phyloP scores from a whole-genome alignment of 106 monocot species.

The Dendrobium catenatum region DNA sequence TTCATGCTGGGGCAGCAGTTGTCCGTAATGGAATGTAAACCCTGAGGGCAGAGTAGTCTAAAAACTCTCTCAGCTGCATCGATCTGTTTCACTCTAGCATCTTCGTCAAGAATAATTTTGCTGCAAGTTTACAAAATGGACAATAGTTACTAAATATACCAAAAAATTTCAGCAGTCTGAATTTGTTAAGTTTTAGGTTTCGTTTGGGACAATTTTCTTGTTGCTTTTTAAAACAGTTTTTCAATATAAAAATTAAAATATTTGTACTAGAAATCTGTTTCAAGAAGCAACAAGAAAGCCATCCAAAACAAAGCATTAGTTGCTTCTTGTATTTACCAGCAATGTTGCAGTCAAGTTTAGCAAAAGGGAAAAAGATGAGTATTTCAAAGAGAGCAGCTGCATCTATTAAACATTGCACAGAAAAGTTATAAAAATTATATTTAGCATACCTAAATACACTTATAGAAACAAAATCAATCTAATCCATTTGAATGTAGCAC shows the following conservation, averaged over 20 bases:
- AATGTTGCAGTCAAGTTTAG: not conserved
- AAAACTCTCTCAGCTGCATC: slow-evolving; percentile 44
- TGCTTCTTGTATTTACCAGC: not conserved
- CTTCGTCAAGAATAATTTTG: slow-evolving; percentile 43
- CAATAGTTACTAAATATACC: not conserved
- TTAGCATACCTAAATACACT: not conserved
- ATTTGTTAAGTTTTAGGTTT: no score
- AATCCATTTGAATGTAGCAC: not conserved
- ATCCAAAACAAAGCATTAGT: no score
- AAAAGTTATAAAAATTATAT: not conserved
- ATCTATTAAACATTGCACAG: not conserved
- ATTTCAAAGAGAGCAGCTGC: not conserved
- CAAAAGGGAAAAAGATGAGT: not conserved
- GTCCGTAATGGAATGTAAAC: not conserved
- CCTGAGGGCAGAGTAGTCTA: slow-evolving; percentile 40
- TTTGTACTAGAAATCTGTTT: no score
- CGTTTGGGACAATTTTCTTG: no score
- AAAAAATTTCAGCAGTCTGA: no score
- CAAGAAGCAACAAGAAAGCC: no score
- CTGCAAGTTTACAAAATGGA: slow-evolving; percentile 22
- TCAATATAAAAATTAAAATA: no score
- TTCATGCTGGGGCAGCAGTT: slow-evolving; percentile 48
- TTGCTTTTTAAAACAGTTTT: no score
- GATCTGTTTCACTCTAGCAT: slow-evolving; percentile 41
- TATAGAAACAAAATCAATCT: not conserved